Percentiles rank a stretch among this genome's conserved stretches.
These are phyloP conservation scores for Fusarium transvaalense DNA, from an alignment of 2,329 filamentous ascomycete species.

Conservation along the genomic window DNA sequence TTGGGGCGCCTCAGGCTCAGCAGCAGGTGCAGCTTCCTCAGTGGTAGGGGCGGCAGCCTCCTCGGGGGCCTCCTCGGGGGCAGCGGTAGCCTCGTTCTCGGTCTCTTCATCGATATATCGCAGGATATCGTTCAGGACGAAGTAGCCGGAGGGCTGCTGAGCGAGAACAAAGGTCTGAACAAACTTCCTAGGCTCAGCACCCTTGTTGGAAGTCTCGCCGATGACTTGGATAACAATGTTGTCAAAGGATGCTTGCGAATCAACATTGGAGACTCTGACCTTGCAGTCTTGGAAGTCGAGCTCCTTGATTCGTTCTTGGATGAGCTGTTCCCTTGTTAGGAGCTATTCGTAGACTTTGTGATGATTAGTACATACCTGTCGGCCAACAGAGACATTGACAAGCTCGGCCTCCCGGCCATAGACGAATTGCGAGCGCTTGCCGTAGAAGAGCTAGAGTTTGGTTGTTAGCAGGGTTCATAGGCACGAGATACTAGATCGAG, in stretches of 20 bases:
- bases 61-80: slow-evolving; percentile 53
- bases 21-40: slow-evolving; percentile 49
- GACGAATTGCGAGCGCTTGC: slow-evolving; percentile 95
- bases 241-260: slow-evolving; percentile 90
- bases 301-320: slow-evolving; percentile 92
- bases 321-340: slow-evolving; percentile 69
- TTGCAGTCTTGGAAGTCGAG: slow-evolving; percentile 98
- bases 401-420: slow-evolving; percentile 92
- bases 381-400: slow-evolving; percentile 86
- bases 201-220: slow-evolving; percentile 96
- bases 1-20: slow-evolving; percentile 51
- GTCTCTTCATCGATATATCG: slow-evolving; percentile 88
- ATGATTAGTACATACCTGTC: slow-evolving; percentile 69
- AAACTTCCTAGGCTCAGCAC: slow-evolving; percentile 92
- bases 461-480: slow-evolving; percentile 34
- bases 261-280: slow-evolving; percentile 97
- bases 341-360: neutral
- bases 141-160: slow-evolving; percentile 96
- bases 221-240: slow-evolving; percentile 99
- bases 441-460: slow-evolving; percentile 81
- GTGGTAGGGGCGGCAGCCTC: slow-evolving; percentile 50
- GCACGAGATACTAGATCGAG: neutral
- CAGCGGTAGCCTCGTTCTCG: slow-evolving; percentile 72
- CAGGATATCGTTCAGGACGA: slow-evolving; percentile 98
- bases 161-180: slow-evolving; percentile 98